A percentile compares a stretch with the other conserved stretches of the same genome.
Evolutionary conservation across 2,329 filamentous ascomycete genomes (phyloP).

Genomic region (Ophidiomyces ophidiicola): DNA sequence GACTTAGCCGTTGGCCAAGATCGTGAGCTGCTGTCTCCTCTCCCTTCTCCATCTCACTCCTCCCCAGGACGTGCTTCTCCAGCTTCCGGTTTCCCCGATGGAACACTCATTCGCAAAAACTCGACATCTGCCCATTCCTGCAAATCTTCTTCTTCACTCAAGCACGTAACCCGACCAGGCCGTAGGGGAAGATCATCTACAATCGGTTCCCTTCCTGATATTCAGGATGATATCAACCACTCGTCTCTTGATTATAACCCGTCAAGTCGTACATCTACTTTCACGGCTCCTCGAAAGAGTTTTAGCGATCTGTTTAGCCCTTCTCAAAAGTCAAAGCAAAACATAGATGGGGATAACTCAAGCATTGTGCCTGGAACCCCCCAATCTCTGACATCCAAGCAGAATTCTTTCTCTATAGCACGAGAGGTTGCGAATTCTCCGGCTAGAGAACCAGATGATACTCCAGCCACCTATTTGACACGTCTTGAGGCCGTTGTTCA

Average conservation of each 20-base stretch:
- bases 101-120: slow-evolving; percentile 45
- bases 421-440: slow-evolving; percentile 53
- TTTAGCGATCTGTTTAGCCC: slow-evolving; percentile 80
- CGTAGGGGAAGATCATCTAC: slow-evolving; percentile 76
- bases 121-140: slow-evolving; percentile 57
- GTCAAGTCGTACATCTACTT: slow-evolving; percentile 61
- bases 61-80: slow-evolving; percentile 40
- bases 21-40: slow-evolving; percentile 29
- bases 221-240: slow-evolving; percentile 58
- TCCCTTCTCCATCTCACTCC: slow-evolving; percentile 41
- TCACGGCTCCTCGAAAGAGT: slow-evolving; percentile 75
- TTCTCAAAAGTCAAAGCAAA: slow-evolving; percentile 62
- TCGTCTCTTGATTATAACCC: slow-evolving; percentile 49
- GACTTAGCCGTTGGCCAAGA: slow-evolving; percentile 20
- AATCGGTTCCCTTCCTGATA: slow-evolving; percentile 65
- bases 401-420: slow-evolving; percentile 67
- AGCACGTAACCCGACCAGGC: slow-evolving; percentile 45
- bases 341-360: slow-evolving; percentile 55
- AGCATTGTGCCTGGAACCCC: slow-evolving; percentile 30
- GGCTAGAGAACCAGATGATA: slow-evolving; percentile 73
- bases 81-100: slow-evolving; percentile 33
- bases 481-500: slow-evolving; percentile 70
- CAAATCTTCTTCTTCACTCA: slow-evolving; percentile 44
- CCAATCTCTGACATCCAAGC: slow-evolving; percentile 62
- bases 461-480: slow-evolving; percentile 75